Base-by-base conservation (phyloP, 2,329 filamentous ascomycete species). In the Trichoderma sp. region DNA sequence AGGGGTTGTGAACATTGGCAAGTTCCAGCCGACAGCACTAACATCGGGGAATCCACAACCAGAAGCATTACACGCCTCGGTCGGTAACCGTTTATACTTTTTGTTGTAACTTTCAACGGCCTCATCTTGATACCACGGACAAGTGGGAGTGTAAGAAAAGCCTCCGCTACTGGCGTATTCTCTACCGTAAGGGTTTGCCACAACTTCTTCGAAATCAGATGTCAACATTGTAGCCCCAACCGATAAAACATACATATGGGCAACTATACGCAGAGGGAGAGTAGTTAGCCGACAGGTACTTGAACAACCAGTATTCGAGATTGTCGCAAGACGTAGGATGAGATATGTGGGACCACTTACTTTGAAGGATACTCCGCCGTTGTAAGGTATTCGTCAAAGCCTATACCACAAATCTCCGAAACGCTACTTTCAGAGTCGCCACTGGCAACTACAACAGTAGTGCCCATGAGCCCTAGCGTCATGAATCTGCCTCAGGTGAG, bases 1-100 rank as follows among this genome's bases (percentile, higher is more conserved):
- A 21, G 16, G 43, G 37, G 47, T 19, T 21, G 43, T 31, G 49
- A 64, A 35, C 47, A 64, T 40, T 49, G 31, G 47, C 31, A 64
- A 3, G 14, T 64, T 55, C 27, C 31, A 35, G 16, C 61, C 61
- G 5, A 64, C n/a, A 29, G 61, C 61, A 19, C 47, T 56, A 14
- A 64, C 47, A 37, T 64, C 61, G 16, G 61, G 61, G 29, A 35
- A 64, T 8, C 29, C 61, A 24, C 61, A 47, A 31, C 61, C 61
- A 14, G 13, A 24, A 43, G 27, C 47, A 49, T 64, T 55, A 29
- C 37, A 64, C 10, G 10, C 29, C 11, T 56, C 47, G 10, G 16
- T 21, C 10, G 43, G 27, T 29, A 64, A 29, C 19, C 21, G 11
- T 3, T 52, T 21, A 14, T 52, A 14, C n/a, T 52, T 19, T 21